Evolutionary conservation across 2,329 filamentous ascomycete genomes (phyloP), one percentile per base, ranked within the genome.

Genomic region (Beauveria bassiana): DNA sequence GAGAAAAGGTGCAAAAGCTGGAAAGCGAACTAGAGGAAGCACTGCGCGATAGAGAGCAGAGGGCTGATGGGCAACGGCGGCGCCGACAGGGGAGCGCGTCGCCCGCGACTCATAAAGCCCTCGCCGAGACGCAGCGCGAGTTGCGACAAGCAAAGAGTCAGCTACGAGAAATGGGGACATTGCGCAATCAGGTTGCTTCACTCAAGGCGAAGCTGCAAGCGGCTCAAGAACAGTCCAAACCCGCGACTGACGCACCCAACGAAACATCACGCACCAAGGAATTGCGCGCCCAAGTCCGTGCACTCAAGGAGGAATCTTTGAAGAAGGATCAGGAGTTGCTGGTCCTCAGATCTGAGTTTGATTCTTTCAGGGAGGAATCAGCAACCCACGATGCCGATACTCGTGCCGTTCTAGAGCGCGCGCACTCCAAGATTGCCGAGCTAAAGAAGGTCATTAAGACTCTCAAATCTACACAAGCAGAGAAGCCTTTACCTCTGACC

Each of bases 1-100:
- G 81, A 64, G 76, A 78, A 31, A 82, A 83, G 59, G 82, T 87
- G 9, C 80, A 84, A 63, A 82, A 86, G 64, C 75, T 88, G 59
- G 82, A 86, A 62, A 72, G 73, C 3, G 72, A 80, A 65, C 73
- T 81, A 18, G 80, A 77, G 62, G 77, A 77, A 2, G 66, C 74
- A 22, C 67, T 73, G 62, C 70, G 66, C 43, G 75, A 73, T 9
- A 72, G 75, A 38, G 71, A 74, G 2, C 71, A 70, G 20, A 66
- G 65, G 14, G 70, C 70, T 43, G 66, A 68, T 12, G 70, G 70
- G 16, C 66, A 64, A n/a, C 71, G 70, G 18, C 73, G 71, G 24
- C 73, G 72, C 46, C 72, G 74, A 24, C 72, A 75, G 40, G 70
- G 73, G 20, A 71, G 73, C 20, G 71, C 78, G 0, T 81, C 81